phyloP scores from a whole-genome alignment of 495 filamentous ascomycete species.

The Daldinia loculata region DNA sequence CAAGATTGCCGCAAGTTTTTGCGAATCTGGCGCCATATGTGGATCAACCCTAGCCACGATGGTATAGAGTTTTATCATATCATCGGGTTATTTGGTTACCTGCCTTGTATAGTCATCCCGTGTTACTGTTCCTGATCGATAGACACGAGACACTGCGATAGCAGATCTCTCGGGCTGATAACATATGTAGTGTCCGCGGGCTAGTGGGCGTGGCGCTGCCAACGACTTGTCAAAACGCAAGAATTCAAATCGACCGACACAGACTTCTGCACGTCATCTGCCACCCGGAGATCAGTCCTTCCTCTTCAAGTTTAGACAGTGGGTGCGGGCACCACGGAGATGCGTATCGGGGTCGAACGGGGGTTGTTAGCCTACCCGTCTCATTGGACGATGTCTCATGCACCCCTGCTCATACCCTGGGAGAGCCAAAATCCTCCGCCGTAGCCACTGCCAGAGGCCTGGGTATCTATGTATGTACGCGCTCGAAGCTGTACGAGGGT shows the following conservation, averaged over 20 bases:
- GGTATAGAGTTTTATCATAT: slow-evolving; percentile 36
- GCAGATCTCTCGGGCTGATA: slow-evolving; percentile 40
- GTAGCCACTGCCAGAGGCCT: slow-evolving; percentile 23
- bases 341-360: slow-evolving; percentile 35
- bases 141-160: slow-evolving; percentile 43
- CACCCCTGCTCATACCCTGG: slow-evolving; percentile 36
- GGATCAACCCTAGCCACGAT: slow-evolving; percentile 37
- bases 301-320: slow-evolving; percentile 38
- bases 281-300: slow-evolving; percentile 41
- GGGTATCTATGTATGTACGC: slow-evolving; percentile 19
- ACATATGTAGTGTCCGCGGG: slow-evolving; percentile 20
- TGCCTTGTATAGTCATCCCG: slow-evolving; percentile 46
- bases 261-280: slow-evolving; percentile 45
- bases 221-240: slow-evolving; percentile 32
- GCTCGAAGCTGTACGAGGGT: slow-evolving; percentile 20
- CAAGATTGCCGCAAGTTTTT: slow-evolving; percentile 43
- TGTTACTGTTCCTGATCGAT: slow-evolving; percentile 47
- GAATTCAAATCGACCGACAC: slow-evolving; percentile 42
- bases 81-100: slow-evolving; percentile 43
- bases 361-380: slow-evolving; percentile 21
- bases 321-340: slow-evolving; percentile 28
- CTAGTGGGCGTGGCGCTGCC: slow-evolving; percentile 27
- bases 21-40: slow-evolving; percentile 43
- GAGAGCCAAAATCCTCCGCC: slow-evolving; percentile 37
- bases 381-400: slow-evolving; percentile 33